phyloP scores from a whole-genome alignment of 2,329 filamentous ascomycete species.

The Colletotrichum sp. region DNA sequence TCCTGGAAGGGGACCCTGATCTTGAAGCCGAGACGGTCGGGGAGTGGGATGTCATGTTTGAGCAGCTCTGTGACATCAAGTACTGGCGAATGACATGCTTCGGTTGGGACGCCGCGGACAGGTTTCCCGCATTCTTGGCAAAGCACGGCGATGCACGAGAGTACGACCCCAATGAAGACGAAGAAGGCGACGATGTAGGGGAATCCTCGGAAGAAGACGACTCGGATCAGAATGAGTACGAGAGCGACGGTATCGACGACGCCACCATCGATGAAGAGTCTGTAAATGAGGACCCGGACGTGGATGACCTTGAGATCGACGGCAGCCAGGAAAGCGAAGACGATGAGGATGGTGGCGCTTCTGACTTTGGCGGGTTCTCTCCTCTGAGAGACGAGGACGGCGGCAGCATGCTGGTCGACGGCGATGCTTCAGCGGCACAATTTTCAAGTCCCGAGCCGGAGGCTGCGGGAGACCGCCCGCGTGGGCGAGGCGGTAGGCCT shows the following conservation, averaged over 20 bases:
- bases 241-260: constrained; percentile 46
- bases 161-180: background rate
- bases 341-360: constrained; percentile 26
- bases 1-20: background rate
- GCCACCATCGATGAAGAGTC: constrained; percentile 29
- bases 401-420: constrained; percentile 12
- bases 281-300: constrained; percentile 5
- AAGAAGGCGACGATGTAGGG: background rate
- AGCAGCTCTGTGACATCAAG: background rate
- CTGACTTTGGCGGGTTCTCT: constrained; percentile 4
- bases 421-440: constrained; percentile 13
- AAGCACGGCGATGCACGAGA: background rate
- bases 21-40: background rate
- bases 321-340: constrained; percentile 23
- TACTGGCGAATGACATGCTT: constrained; percentile 9
- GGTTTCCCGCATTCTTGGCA: constrained; percentile 1
- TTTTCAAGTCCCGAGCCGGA: constrained; percentile 37
- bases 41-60: background rate
- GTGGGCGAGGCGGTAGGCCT: constrained; percentile 26
- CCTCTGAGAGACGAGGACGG: constrained; percentile 14
- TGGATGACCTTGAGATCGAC: constrained; percentile 7
- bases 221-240: constrained; percentile 33
- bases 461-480: background rate
- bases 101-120: constrained; percentile 8
- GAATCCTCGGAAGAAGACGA: constrained; percentile 12